Base-by-base conservation (phyloP, 345 rosid genomes). In the Populus pruinosa region DNA sequence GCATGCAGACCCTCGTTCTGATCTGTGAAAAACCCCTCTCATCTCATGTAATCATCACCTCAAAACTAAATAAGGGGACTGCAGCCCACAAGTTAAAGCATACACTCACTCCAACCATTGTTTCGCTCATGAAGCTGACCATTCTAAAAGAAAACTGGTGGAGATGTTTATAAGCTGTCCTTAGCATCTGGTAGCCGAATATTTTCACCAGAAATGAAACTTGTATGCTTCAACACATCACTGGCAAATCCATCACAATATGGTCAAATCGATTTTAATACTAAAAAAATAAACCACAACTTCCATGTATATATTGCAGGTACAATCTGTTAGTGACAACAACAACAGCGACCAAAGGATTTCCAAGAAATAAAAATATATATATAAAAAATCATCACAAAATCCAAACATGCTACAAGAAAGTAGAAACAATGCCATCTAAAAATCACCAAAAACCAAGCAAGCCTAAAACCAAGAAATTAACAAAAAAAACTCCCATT, bases 391-490 rank as follows among this genome's bases (percentile, higher is more conserved):
- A 1, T 50, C 56, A 50, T 44, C 49, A 1, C 56, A 50, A 50
- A 50, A 50, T 5, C 17, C 21, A 59, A 21, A 59, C 27, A 59
- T 20, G 7, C 27, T 17, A n/a, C 10, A 29, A 14, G 4, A 5
- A 31, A 12, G 38, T 11, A 10, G 43, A 78, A 23, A 38, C 18
- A 47, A 47, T 5, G 71, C 23, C 10, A 27, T 9, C 21, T 25
- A 33, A 82, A 33, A 66, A 23, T 77, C 61, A 81, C 49, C 43
- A 80, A n/a, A 76, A 81, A 79, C 36, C 70, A 78, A 77, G 74
- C 41, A 78, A 78, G 76, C 39, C 41, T 33, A 81, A 70, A 59
- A 83, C 56, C 5, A 80, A 65, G 49, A 88, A 66, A 53, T 53
- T 76, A 29, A 69, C 9, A 9, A 76, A 18, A 16, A 79, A 47